phyloP scores from a whole-genome alignment of 2,329 filamentous ascomycete species.

The Colletotrichum liaoningense region DNA sequence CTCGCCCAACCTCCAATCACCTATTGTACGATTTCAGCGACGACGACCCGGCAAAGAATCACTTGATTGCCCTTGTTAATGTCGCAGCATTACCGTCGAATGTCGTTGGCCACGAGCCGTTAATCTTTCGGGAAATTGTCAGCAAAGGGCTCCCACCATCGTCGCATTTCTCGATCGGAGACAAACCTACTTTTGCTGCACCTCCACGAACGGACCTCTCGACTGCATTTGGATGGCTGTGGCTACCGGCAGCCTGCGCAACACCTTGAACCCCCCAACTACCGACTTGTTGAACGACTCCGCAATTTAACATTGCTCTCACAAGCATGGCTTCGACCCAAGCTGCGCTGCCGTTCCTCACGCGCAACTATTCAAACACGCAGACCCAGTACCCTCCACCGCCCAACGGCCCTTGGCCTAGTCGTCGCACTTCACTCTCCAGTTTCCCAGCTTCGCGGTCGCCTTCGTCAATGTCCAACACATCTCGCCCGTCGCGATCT shows the following conservation, averaged over 20 bases:
- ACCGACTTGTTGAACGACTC: constrained; percentile 24
- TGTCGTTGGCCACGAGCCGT: constrained; percentile 18
- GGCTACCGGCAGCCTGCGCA: constrained; percentile 29
- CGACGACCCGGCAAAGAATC: constrained; percentile 11
- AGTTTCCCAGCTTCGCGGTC: constrained; percentile 72
- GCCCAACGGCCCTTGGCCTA: constrained; percentile 40
- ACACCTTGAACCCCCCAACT: constrained; percentile 14
- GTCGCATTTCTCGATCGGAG: constrained; percentile 24
- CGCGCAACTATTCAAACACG: constrained; percentile 52
- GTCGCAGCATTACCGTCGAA: constrained; percentile 17
- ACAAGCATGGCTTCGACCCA: constrained; percentile 52
- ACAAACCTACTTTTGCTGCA: constrained; percentile 29
- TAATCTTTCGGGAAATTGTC: constrained; percentile 5
- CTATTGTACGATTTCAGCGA: constrained; percentile 9
- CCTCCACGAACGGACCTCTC: constrained; percentile 33
- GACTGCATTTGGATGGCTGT: constrained; percentile 31
- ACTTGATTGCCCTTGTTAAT: constrained; percentile 22
- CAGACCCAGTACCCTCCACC: constrained; percentile 46
- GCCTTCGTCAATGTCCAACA: constrained; percentile 67
- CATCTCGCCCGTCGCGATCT: constrained; percentile 64
- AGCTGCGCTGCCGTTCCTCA: constrained; percentile 55
- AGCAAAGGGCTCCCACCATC: constrained; percentile 9
- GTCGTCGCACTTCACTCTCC: constrained; percentile 69
- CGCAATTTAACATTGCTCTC: constrained; percentile 24
- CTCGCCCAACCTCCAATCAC: constrained; percentile 4